Evolutionary conservation across 306 rosid species (phyloP), one percentile per base, ranked within the genome.

Genomic region (Cicer chorassanicum): DNA sequence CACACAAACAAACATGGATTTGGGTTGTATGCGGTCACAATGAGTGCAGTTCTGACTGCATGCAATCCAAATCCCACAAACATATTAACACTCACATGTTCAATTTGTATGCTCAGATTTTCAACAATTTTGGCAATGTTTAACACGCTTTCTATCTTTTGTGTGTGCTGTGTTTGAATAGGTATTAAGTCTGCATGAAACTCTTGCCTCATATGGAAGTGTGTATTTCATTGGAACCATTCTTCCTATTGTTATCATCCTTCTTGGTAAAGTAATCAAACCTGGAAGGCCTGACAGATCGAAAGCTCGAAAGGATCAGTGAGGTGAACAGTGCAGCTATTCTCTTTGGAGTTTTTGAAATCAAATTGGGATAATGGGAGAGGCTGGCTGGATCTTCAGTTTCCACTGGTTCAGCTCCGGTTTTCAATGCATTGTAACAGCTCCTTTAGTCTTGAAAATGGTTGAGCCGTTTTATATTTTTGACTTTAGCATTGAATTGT

Each of bases 171-270:
- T 51, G 6, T 72, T 66, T 81, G 74, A 65, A 77, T 84, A 94
- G 99, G 99, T 94, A 18, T 72, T 94, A 74, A 94, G 93, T 79
- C 88, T 90, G 70, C 90, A 81, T 6, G 99, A 94, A 84, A 94
- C 99, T 8, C 48, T 94, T 12, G 87, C 96, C 61, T 86, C 98
- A 0, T 94, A 90, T 19, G 86, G 93, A 80, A 94, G 99, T 4
- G 97, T 92, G 77, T 84, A 89, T 79, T 94, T 54, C 53, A 29
- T 94, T 8, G 99, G 99, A 80, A 94, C 98, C 60, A 19, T 85
- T 78, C 15, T 94, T 78, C 99, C 99, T 4, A 8, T 92, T 73
- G 78, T 72, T 18, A 13, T 86, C 72, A 81, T 90, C 84, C 81
- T 92, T 56, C 92, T 94, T 16, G 81, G 96, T 44, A 73, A 76